Evolutionary conservation across 495 filamentous ascomycete genomes (phyloP).

Genomic region (Podospora pseudoanserina): DNA sequence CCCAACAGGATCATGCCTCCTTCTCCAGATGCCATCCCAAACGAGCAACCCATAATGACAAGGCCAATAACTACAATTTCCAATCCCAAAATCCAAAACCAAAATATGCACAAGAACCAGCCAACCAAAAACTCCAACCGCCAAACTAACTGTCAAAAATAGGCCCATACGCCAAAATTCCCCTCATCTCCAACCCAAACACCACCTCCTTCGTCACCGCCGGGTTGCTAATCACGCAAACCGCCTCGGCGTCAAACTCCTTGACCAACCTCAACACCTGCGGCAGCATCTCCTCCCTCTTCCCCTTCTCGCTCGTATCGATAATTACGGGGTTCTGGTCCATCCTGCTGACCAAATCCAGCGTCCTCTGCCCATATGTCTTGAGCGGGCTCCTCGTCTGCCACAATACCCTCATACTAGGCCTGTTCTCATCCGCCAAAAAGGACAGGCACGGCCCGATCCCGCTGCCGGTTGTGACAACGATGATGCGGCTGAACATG

Average conservation of each 20-base stretch:
- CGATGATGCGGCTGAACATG: conserved; percentile 58
- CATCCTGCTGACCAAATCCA: conserved; percentile 37
- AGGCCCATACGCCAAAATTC: conserved; percentile 68
- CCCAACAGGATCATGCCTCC: not conserved
- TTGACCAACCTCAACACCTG: conserved; percentile 53
- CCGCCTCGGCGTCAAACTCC: conserved; percentile 63
- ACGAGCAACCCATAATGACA: not conserved
- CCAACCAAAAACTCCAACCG: not conserved
- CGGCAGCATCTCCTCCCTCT: conserved; percentile 43
- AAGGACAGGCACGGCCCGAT: conserved; percentile 59
- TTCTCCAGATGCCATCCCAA: not conserved
- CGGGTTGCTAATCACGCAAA: conserved; percentile 70
- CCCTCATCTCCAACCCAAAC: conserved; percentile 63
- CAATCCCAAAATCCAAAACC: not conserved
- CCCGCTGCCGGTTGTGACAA: conserved; percentile 68
- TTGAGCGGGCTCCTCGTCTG: conserved; percentile 40
- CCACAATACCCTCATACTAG: conserved; percentile 43
- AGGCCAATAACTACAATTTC: not conserved
- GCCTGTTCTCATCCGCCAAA: conserved; percentile 30
- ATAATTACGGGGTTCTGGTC: conserved; percentile 42
- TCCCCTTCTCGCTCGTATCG: conserved; percentile 38
- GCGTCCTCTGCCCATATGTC: conserved; percentile 45
- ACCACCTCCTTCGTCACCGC: conserved; percentile 53
- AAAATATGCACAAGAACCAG: not conserved
- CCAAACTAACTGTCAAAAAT: conserved; percentile 66